These are phyloP conservation scores for Hyaloperonospora brassicae DNA, from an alignment of 352 stramenopile species.

Conservation along the genomic window DNA sequence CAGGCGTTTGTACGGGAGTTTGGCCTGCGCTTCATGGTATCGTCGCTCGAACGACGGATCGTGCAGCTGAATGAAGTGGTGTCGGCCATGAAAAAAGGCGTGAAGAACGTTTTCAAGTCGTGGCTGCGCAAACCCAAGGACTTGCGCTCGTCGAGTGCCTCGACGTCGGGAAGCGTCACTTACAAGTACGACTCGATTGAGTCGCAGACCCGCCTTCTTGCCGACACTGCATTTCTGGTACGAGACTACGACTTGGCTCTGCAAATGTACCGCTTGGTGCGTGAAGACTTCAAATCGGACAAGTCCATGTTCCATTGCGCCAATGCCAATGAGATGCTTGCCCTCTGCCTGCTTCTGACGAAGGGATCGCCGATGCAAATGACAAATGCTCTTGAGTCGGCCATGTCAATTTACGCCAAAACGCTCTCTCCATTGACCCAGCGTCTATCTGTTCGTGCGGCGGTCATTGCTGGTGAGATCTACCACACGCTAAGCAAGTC, in stretches of 20 bases:
- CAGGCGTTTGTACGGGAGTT: conserved; percentile 73
- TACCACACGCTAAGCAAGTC: conserved; percentile 67
- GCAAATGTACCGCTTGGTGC: conserved; percentile 85
- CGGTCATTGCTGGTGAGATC: conserved; percentile 75
- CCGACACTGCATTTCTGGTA: conserved; percentile 86
- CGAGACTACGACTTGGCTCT: conserved; percentile 85
- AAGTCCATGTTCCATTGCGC: conserved; percentile 77
- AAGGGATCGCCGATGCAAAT: conserved; percentile 78
- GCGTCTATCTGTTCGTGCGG: conserved; percentile 51
- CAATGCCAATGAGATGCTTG: conserved; percentile 86
- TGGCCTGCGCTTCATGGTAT: conserved; percentile 67
- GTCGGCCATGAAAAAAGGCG: conserved; percentile 85
- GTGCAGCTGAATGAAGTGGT: conserved; percentile 84
- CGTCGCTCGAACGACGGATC: conserved; percentile 74
- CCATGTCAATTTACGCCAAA: conserved; percentile 61
- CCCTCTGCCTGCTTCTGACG: conserved; percentile 67
- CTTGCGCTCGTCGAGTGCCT: conserved; percentile 24
- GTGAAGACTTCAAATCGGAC: conserved; percentile 88
- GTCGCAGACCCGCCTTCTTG: conserved; percentile 80
- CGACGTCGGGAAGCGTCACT: conserved; percentile 23
- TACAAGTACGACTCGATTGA: conserved; percentile 86
- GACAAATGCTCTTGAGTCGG: conserved; percentile 70
- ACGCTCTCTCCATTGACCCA: conserved; percentile 35
- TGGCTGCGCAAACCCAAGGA: conserved; percentile 87
- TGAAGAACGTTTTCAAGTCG: conserved; percentile 90